Percentiles rank a stretch among this genome's conserved stretches.
These are phyloP conservation scores for Penicillium odoratum DNA, from an alignment of 495 filamentous ascomycete species.

Conservation along the genomic window DNA sequence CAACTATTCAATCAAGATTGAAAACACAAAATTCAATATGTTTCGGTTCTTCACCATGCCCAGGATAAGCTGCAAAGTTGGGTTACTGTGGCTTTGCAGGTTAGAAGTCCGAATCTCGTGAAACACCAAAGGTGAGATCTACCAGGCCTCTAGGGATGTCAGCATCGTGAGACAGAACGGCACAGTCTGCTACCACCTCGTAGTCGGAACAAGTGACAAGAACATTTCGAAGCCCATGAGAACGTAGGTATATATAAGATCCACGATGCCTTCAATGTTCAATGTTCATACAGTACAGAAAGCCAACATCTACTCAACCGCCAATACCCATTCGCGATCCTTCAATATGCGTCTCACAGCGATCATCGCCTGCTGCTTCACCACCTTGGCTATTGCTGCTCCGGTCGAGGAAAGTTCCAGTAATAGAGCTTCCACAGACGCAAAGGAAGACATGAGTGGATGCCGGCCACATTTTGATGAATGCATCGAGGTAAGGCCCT, in stretches of 20 bases:
- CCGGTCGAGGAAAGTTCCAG: conserved; percentile 1
- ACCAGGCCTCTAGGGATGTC: neutral
- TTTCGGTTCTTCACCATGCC: neutral
- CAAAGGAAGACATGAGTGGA: neutral
- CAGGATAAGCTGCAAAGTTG: neutral
- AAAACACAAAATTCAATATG: neutral
- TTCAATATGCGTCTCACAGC: conserved; percentile 8
- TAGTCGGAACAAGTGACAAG: neutral
- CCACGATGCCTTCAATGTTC: too few species aligned
- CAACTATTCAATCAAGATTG: neutral
- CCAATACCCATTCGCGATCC: neutral
- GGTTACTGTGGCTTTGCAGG: neutral
- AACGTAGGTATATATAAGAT: neutral
- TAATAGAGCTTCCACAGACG: neutral
- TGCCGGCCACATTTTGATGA: conserved; percentile 6
- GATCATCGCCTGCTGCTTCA: neutral
- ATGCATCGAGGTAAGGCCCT: conserved; percentile 7
- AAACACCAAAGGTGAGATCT: neutral
- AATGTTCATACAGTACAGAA: too few species aligned
- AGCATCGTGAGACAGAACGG: neutral
- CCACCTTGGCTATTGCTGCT: conserved; percentile 9
- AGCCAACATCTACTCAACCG: neutral
- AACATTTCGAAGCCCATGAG: neutral
- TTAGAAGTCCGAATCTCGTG: neutral
- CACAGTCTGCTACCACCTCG: neutral